Base-by-base conservation (phyloP, 2,329 filamentous ascomycete genomes). In the Paramyrothecium sp. region DNA sequence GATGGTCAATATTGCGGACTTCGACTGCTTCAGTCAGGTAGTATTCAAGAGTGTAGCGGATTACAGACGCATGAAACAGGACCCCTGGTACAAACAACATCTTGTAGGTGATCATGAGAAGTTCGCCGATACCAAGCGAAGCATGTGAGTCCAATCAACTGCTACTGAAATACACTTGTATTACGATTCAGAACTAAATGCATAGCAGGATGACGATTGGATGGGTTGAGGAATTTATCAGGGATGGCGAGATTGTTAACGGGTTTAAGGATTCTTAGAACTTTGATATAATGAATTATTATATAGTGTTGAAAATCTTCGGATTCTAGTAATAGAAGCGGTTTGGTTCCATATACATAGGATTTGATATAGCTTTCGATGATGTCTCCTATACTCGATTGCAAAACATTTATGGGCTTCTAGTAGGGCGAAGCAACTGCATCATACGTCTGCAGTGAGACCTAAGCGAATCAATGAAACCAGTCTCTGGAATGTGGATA, bases 11-110 rank as follows among this genome's bases (percentile, higher is more conserved):
- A n/a, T 80, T 4, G 77, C 78, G 4, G 58, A 80, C 58, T 82
- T 72, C 57, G 79, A 82, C 64, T 80, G 76, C 61, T 79, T 81
- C 61, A 79, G 74, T 52, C 78, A 81, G 62, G 75, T 79, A 0
- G 69, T 80, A 0, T 81, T 82, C 61, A 59, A 73, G 56, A 65
- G 58, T 46, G 54, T 82, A 1, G 75, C 80, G 4, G 71, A 79
- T 56, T 83, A 78, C 63, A 77, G 76, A 63, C 61, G 65, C 7
- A 78, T 82, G 71, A 81, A 81, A 63, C 56, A 75, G 16, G 80
- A 83, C 63, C 75, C 78, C 3, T 80, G 69, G 68, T 82, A 79
- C 60, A 76, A 78, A 66, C 62, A 78, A 59, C 69, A 77, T 56
- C 58, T 82, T 19, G 60, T 73, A 0, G 63, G 63, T 2, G 79